Percentiles rank a stretch among this genome's conserved stretches.
Evolutionary conservation across 2,329 filamentous ascomycete genomes (phyloP).

Genomic region (Scedosporium apiospermum): DNA sequence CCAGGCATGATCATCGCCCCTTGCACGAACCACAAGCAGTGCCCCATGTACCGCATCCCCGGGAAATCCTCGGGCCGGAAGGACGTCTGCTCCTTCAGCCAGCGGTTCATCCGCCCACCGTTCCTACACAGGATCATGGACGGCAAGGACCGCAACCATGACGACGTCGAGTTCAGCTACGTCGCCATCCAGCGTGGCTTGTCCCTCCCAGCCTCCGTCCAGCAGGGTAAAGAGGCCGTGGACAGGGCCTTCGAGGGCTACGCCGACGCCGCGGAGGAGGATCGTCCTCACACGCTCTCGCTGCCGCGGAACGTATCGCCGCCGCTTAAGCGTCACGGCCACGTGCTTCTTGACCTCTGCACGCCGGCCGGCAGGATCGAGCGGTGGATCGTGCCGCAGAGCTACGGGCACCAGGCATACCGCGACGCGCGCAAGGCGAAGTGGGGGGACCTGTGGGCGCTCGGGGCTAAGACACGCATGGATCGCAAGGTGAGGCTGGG

Average conservation of each 20-base stretch:
- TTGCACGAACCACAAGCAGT: constrained; percentile 82
- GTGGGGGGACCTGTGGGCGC: constrained; percentile 94
- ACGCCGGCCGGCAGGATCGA: constrained; percentile 78
- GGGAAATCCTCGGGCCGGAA: constrained; percentile 67
- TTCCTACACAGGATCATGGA: constrained; percentile 73
- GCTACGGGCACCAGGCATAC: constrained; percentile 72
- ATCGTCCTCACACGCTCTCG: constrained; percentile 46
- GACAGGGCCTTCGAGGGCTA: constrained; percentile 65
- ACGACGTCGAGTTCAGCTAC: constrained; percentile 87
- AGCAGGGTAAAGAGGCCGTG: constrained; percentile 35
- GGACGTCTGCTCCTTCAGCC: constrained; percentile 84
- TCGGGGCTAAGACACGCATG: constrained; percentile 82
- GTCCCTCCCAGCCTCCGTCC: constrained; percentile 8
- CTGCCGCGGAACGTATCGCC: constrained; percentile 72
- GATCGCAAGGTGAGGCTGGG: constrained; percentile 53
- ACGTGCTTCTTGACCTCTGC: constrained; percentile 85
- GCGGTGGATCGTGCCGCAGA: constrained; percentile 85
- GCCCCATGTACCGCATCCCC: constrained; percentile 75
- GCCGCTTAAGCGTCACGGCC: constrained; percentile 78
- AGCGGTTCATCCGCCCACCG: constrained; percentile 75
- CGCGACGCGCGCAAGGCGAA: constrained; percentile 81
- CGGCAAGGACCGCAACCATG: constrained; percentile 65
- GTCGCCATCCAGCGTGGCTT: constrained; percentile 73
- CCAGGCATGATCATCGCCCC: constrained; percentile 58
- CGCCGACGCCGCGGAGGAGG: constrained; percentile 30